phyloP scores from a whole-genome alignment of 2,329 filamentous ascomycete genomes.

The Ophiostoma novo-ulmi region DNA sequence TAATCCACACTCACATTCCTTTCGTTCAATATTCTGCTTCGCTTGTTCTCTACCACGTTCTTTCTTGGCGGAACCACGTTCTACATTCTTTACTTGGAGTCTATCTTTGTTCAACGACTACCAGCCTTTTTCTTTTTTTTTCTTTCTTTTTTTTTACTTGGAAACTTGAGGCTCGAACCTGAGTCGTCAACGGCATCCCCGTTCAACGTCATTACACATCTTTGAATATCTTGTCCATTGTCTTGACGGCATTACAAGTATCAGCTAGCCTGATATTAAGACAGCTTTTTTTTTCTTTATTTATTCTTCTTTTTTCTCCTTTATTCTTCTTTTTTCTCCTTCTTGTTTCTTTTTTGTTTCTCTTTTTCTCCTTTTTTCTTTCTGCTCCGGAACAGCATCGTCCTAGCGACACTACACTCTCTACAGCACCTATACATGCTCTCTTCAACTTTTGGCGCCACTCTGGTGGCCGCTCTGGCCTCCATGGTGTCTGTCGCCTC shows the following conservation, averaged over 20 bases:
- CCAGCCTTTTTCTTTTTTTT: not conserved
- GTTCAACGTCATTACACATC: not conserved
- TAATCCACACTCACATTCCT: constrained; percentile 16
- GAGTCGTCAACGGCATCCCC: not conserved
- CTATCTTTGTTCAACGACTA: not conserved
- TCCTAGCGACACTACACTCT: constrained; percentile 8
- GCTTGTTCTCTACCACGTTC: not conserved
- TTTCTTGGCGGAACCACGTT: constrained; percentile 10
- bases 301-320: not conserved
- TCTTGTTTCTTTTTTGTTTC: not conserved
- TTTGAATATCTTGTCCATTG: not conserved
- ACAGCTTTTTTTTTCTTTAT: not conserved
- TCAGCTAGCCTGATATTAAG: not conserved
- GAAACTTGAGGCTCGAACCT: not conserved
- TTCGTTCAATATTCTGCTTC: constrained; percentile 11
- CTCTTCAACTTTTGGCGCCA: constrained; percentile 16
- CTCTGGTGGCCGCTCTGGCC: constrained; percentile 33
- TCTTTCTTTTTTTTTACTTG: not conserved
- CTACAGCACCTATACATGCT: constrained; percentile 16
- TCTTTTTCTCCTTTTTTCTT: not conserved
- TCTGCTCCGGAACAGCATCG: constrained; percentile 1
- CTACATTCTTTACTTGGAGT: not conserved
- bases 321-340: not conserved
- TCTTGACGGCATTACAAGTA: not conserved
- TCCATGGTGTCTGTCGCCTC: constrained; percentile 35